phyloP scores from a whole-genome alignment of 2,329 filamentous ascomycete species.

The Pseudogymnoascus sp. region DNA sequence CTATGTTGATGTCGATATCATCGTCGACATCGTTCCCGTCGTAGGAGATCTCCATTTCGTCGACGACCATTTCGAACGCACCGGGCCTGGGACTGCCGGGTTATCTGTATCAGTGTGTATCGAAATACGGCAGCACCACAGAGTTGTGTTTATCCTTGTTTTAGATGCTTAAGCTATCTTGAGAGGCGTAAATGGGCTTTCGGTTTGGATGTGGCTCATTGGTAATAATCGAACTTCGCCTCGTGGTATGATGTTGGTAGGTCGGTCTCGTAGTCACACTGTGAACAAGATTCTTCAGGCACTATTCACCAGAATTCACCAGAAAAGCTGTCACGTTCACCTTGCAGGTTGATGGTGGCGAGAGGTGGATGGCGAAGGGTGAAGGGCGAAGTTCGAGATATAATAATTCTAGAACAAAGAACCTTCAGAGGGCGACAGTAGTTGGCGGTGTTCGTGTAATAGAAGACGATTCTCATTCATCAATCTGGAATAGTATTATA shows the following conservation, averaged over 20 bases:
- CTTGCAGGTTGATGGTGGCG: not conserved
- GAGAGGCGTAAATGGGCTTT: not conserved
- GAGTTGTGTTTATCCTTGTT: not conserved
- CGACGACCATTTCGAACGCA: constrained; percentile 30
- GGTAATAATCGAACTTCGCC: not conserved
- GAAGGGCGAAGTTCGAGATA: not conserved
- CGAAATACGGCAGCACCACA: not conserved
- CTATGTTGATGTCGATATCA: constrained; percentile 55
- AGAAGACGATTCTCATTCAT: not conserved
- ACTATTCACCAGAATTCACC: not conserved
- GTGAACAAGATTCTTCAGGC: not conserved
- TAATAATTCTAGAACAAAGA: not conserved
- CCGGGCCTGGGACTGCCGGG: not conserved
- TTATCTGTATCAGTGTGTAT: not conserved
- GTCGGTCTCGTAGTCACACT: not conserved
- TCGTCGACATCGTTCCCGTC: constrained; percentile 37
- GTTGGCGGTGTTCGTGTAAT: not conserved
- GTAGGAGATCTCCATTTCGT: constrained; percentile 50
- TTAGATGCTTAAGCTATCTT: constrained; percentile 3
- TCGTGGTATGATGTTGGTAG: not conserved
- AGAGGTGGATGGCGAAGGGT: not conserved
- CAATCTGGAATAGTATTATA: not conserved
- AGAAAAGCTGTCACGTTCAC: not conserved
- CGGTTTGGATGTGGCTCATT: not conserved
- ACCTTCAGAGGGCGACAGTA: not conserved